Percentiles rank a stretch among this genome's conserved stretches.
Evolutionary conservation across 2,329 filamentous ascomycete species (phyloP).

Genomic region (Cytospora piceicola): DNA sequence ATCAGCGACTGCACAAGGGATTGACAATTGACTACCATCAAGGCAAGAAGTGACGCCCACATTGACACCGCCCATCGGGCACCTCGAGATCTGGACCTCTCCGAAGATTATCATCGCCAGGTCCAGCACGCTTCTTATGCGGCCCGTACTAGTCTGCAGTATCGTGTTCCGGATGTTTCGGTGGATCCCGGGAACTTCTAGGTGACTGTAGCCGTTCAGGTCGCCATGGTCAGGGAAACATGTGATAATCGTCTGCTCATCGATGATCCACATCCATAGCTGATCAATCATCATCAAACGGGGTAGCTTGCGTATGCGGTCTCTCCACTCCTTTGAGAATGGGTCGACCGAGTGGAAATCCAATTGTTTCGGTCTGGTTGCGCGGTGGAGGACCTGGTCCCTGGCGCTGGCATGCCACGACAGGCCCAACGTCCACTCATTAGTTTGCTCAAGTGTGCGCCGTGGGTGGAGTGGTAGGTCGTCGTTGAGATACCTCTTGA

Average conservation of each 20-base stretch:
- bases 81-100: constrained; percentile 42
- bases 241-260: constrained; percentile 39
- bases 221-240: constrained; percentile 47
- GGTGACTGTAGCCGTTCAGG: constrained; percentile 43
- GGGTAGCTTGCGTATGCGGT: constrained; percentile 36
- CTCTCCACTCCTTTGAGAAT: constrained; percentile 23
- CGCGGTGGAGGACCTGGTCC: constrained; percentile 49
- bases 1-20: not conserved
- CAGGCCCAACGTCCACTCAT: constrained; percentile 44
- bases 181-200: constrained; percentile 42
- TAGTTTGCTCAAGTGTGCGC: constrained; percentile 52
- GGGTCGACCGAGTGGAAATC: constrained; percentile 34
- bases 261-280: constrained; percentile 41
- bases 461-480: constrained; percentile 47
- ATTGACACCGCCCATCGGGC: constrained; percentile 44
- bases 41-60: constrained; percentile 36
- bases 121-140: constrained; percentile 46
- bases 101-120: constrained; percentile 48
- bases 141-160: constrained; percentile 32
- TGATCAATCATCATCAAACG: constrained; percentile 40
- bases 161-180: constrained; percentile 44
- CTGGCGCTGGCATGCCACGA: constrained; percentile 41
- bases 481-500: constrained; percentile 40
- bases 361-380: constrained; percentile 36
- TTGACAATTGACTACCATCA: not conserved